A percentile compares a stretch with the other conserved stretches of the same genome.
These are phyloP conservation scores for Eremothecium cymbalariae DNA, from an alignment of 1,139 yeast species.

Conservation along the genomic window DNA sequence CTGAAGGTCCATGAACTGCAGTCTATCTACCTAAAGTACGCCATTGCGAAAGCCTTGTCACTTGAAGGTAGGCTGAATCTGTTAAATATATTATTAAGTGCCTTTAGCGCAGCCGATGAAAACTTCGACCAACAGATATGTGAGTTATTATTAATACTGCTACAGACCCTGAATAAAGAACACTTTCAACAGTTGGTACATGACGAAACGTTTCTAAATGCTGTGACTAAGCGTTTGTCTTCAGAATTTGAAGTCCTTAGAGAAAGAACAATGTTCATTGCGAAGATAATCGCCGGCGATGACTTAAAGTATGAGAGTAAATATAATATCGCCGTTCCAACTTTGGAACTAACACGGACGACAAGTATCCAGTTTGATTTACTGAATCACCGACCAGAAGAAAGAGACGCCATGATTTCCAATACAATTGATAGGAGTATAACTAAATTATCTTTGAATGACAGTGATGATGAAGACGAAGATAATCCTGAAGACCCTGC, in stretches of 20 bases:
- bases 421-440: slow-evolving; percentile 1
- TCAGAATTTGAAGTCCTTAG: slow-evolving; percentile 25
- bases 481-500: slow-evolving; percentile 11
- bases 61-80: slow-evolving; percentile 17
- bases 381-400: no score
- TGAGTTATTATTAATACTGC: slow-evolving; percentile 21
- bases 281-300: slow-evolving; percentile 31
- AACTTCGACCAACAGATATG: slow-evolving; percentile 16
- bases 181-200: slow-evolving; percentile 20
- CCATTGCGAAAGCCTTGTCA: slow-evolving; percentile 16
- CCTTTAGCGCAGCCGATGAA: slow-evolving; percentile 12
- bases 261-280: slow-evolving; percentile 35
- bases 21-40: slow-evolving; percentile 20
- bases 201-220: slow-evolving; percentile 25
- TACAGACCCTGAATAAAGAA: slow-evolving; percentile 13
- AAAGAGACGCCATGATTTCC: no score
- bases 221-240: slow-evolving; percentile 31
- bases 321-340: no score
- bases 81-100: slow-evolving; percentile 9
- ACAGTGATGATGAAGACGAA: slow-evolving; percentile 21
- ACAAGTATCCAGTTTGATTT: no score
- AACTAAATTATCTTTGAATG: slow-evolving; percentile 12
- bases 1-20: slow-evolving; percentile 15
- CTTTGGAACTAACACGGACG: no score
- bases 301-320: slow-evolving; percentile 30